Conservation (phyloP, 805 yeast genomes). For the Nakazawaea sp. region DNA sequence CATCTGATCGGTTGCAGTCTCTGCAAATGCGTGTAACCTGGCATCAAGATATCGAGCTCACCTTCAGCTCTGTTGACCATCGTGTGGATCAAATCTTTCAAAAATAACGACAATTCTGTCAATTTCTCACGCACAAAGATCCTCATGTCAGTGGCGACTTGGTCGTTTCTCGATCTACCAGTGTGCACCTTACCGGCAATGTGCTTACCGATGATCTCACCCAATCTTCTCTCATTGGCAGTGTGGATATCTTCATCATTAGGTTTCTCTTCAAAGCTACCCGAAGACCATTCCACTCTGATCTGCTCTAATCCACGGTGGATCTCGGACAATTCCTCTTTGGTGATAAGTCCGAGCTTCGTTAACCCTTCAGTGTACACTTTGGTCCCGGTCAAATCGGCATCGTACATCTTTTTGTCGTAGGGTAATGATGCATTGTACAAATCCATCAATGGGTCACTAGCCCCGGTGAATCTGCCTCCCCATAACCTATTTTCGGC, state of each 20-base stretch:
- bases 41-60: conserved; percentile 93
- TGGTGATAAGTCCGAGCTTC: conserved; percentile 68
- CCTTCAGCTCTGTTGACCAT: conserved; percentile 69
- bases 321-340: conserved; percentile 69
- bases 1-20: conserved; percentile 99
- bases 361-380: conserved; percentile 85
- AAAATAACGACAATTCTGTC: conserved; percentile 46
- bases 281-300: conserved; percentile 73
- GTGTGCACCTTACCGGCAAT: conserved; percentile 98
- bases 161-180: conserved; percentile 98
- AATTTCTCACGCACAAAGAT: conserved; percentile 81
- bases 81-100: conserved; percentile 58
- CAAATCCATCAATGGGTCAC: conserved; percentile 95
- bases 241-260: conserved; percentile 99
- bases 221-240: conserved; percentile 95
- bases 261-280: conserved; percentile 62
- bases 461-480: conserved; percentile 94
- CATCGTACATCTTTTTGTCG: conserved; percentile 90
- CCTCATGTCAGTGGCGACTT: conserved; percentile 99
- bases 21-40: conserved; percentile 97
- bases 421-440: conserved; percentile 97
- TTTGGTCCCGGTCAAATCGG: conserved; percentile 89
- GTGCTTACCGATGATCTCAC: conserved; percentile 88
- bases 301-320: conserved; percentile 76
- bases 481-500: conserved; percentile 88